Percentiles rank a stretch among this genome's conserved stretches.
Evolutionary conservation across 2,329 filamentous ascomycete species (phyloP).

Genomic region (Rhynchosporium graminicola): DNA sequence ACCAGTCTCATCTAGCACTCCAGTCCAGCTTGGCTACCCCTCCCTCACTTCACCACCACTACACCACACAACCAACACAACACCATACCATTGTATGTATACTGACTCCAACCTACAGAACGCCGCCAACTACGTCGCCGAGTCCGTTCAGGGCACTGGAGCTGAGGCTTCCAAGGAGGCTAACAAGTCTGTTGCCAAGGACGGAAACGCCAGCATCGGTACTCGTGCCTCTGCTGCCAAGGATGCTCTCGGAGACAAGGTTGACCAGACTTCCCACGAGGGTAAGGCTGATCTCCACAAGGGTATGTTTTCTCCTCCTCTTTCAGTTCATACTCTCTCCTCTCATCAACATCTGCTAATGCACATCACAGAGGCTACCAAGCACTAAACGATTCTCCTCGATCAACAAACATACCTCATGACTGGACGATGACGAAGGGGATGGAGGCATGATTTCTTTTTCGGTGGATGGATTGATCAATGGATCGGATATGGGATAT

Average conservation of each 20-base stretch:
- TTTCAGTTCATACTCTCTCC: neutral
- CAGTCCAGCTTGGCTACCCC: neutral
- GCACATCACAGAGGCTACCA: constrained; percentile 36
- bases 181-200: constrained; percentile 60
- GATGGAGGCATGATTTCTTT: neutral
- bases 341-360: constrained; percentile 18
- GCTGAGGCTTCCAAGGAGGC: constrained; percentile 56
- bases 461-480: constrained; percentile 3
- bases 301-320: constrained; percentile 35
- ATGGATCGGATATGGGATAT: neutral
- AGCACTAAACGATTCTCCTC: constrained; percentile 38
- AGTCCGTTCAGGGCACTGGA: constrained; percentile 52
- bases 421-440: constrained; percentile 13
- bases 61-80: neutral
- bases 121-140: constrained; percentile 58
- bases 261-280: constrained; percentile 54
- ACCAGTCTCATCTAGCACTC: neutral
- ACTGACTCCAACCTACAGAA: constrained; percentile 40
- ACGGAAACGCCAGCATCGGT: constrained; percentile 45
- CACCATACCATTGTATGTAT: no score
- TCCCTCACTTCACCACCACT: neutral
- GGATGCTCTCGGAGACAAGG: constrained; percentile 54
- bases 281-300: constrained; percentile 51
- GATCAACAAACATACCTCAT: constrained; percentile 17
- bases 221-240: constrained; percentile 53